Conservation (phyloP, 768 basidiomycete genomes). For the Amanita pallidorosea region DNA sequence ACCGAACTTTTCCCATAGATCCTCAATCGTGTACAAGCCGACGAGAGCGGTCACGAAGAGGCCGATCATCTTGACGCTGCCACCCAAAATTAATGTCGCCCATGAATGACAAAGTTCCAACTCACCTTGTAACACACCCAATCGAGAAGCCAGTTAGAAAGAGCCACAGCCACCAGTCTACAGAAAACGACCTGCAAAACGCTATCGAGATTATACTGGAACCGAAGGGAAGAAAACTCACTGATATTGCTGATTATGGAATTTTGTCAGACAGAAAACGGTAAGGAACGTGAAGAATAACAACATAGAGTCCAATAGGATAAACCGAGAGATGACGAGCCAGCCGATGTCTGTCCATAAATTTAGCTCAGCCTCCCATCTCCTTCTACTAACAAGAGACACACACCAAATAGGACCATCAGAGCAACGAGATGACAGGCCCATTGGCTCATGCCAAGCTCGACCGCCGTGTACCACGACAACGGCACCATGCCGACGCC, state of each 20-base stretch:
- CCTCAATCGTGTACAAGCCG: slow-evolving; percentile 93
- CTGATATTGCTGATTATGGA: slow-evolving; percentile 96
- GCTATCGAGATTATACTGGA: slow-evolving; percentile 3
- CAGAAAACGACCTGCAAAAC: slow-evolving; percentile 67
- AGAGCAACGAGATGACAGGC: slow-evolving; percentile 87
- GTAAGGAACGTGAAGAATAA: slow-evolving; percentile 98
- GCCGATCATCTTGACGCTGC: slow-evolving; percentile 92
- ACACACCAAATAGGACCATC: slow-evolving; percentile 87
- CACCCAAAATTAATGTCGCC: neutral
- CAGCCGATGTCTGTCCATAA: slow-evolving; percentile 77
- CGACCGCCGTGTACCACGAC: slow-evolving; percentile 93
- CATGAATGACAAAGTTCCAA: neutral
- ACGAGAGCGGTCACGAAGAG: slow-evolving; percentile 92
- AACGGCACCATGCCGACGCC: slow-evolving; percentile 94
- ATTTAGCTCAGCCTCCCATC: neutral
- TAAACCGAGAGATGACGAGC: slow-evolving; percentile 94
- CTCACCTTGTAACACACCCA: slow-evolving; percentile 84
- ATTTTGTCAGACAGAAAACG: slow-evolving; percentile 89
- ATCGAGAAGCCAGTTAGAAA: slow-evolving; percentile 89
- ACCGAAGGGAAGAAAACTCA: slow-evolving; percentile 26
- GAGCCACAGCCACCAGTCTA: slow-evolving; percentile 98
- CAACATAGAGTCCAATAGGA: slow-evolving; percentile 97
- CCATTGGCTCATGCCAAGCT: slow-evolving; percentile 84
- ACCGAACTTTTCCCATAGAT: slow-evolving; percentile 97
- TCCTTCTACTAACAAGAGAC: slow-evolving; percentile 14